Conservation (phyloP, 1,139 yeast genomes). For the Lodderomyces jiufengensis region DNA sequence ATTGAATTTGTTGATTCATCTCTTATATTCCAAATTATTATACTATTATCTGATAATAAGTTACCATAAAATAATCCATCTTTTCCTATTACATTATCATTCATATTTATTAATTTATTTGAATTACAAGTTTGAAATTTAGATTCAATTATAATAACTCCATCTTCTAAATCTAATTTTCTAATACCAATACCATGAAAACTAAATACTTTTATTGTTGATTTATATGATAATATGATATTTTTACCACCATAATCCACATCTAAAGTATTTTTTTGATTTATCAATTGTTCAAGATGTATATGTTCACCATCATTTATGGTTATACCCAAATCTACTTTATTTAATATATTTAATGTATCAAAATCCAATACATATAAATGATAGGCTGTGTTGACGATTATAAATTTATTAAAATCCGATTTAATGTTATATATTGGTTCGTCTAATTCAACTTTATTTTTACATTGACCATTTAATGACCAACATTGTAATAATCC, state of each 20-base stretch:
- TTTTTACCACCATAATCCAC: conserved; percentile 56
- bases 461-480: conserved; percentile 21
- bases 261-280: conserved; percentile 19
- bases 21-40: conserved; percentile 41
- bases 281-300: conserved; percentile 7
- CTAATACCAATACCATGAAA: conserved; percentile 13
- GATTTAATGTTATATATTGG: conserved; percentile 24
- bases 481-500: conserved; percentile 31
- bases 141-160: conserved; percentile 17
- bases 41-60: conserved; percentile 32
- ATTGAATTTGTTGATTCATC: conserved; percentile 19
- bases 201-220: conserved; percentile 25
- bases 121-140: conserved; percentile 16
- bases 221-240: conserved; percentile 28
- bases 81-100: conserved; percentile 26
- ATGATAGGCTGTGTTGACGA: conserved; percentile 20
- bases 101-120: conserved; percentile 12
- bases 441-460: conserved; percentile 15
- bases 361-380: conserved; percentile 23
- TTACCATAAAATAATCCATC: conserved; percentile 40
- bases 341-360: conserved; percentile 13
- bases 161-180: conserved; percentile 15
- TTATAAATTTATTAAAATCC: conserved; percentile 28
- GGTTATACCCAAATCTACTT: conserved; percentile 10
- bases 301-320: conserved; percentile 4